Evolutionary conservation across 139 green algal species (phyloP).

Genomic region (Yamagishiella unicocca): DNA sequence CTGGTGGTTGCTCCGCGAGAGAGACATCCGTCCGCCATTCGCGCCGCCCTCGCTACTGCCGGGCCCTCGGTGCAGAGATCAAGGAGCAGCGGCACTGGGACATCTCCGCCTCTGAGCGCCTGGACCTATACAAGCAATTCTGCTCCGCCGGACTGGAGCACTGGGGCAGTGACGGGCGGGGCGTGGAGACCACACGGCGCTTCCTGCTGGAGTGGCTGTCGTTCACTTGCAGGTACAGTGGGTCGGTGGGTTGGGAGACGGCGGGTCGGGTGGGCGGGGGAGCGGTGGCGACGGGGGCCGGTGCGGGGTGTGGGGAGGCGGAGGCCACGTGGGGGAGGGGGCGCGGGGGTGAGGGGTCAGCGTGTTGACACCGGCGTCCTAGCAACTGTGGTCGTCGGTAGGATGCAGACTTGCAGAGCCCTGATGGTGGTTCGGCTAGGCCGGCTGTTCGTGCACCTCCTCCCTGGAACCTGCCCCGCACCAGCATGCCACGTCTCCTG

Average conservation of each 20-base stretch:
- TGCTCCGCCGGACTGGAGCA: constrained; percentile 88
- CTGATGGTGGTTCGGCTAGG: too few relatives aligned
- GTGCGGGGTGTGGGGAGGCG: not conserved
- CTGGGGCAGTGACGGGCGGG: constrained; percentile 92
- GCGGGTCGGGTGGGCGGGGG: too few relatives aligned
- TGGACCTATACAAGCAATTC: constrained; percentile 91
- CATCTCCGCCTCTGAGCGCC: constrained; percentile 90
- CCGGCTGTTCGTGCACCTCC: too few relatives aligned
- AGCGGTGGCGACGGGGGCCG: not conserved
- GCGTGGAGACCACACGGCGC: constrained; percentile 93
- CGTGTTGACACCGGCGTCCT: too few relatives aligned
- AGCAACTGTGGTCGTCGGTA: too few relatives aligned
- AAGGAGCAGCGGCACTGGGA: constrained; percentile 96
- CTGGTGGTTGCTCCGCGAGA: too few relatives aligned
- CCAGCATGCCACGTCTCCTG: too few relatives aligned
- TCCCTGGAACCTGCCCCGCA: too few relatives aligned
- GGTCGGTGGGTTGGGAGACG: not conserved
- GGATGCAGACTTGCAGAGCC: too few relatives aligned
- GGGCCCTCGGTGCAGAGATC: constrained; percentile 93
- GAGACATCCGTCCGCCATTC: too few relatives aligned
- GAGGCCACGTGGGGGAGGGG: not conserved
- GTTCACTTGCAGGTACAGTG: constrained; percentile 84
- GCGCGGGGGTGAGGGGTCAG: not conserved
- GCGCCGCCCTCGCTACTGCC: too few relatives aligned
- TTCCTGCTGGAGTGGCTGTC: constrained; percentile 98